Conservation (phyloP, 2,329 filamentous ascomycete genomes). For the Orbilia brochopaga region DNA sequence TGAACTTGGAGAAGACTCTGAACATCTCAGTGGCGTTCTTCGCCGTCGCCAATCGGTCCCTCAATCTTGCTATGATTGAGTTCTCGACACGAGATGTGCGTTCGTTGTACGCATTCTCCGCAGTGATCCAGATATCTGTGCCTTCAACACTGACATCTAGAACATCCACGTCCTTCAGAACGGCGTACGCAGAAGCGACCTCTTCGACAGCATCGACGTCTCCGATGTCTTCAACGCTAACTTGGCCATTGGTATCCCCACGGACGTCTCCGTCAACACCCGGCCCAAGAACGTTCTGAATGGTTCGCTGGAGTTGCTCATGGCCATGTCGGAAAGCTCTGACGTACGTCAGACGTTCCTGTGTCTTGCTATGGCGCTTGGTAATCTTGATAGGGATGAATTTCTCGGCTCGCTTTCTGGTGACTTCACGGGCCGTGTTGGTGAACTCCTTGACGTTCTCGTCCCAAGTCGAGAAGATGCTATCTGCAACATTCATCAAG, state of each 20-base stretch:
- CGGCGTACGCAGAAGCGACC: conserved; percentile 91
- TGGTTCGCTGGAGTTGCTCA: conserved; percentile 94
- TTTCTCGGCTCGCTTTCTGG: conserved; percentile 89
- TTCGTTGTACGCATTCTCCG: conserved; percentile 96
- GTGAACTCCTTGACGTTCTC: conserved; percentile 97
- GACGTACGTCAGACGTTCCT: conserved; percentile 91
- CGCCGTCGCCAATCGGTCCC: conserved; percentile 90
- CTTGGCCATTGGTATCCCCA: conserved; percentile 65
- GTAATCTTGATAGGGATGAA: conserved; percentile 98
- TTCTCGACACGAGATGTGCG: conserved; percentile 97
- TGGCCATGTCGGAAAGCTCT: conserved; percentile 94
- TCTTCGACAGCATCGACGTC: conserved; percentile 97
- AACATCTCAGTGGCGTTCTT: conserved; percentile 99
- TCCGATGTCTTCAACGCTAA: conserved; percentile 89
- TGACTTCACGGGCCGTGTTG: conserved; percentile 94
- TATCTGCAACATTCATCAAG: conserved; percentile 81
- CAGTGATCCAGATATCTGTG: conserved; percentile 88
- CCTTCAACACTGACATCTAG: conserved; percentile 89
- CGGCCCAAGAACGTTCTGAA: conserved; percentile 92
- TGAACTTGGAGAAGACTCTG: conserved; percentile 99
- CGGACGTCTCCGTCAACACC: conserved; percentile 59
- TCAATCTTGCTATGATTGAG: conserved; percentile 91
- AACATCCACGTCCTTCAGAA: conserved; percentile 91
- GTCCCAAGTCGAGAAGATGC: conserved; percentile 92
- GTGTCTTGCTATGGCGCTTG: conserved; percentile 83